phyloP scores from a whole-genome alignment of 257 asterid genomes.

The Handroanthus guayacan region DNA sequence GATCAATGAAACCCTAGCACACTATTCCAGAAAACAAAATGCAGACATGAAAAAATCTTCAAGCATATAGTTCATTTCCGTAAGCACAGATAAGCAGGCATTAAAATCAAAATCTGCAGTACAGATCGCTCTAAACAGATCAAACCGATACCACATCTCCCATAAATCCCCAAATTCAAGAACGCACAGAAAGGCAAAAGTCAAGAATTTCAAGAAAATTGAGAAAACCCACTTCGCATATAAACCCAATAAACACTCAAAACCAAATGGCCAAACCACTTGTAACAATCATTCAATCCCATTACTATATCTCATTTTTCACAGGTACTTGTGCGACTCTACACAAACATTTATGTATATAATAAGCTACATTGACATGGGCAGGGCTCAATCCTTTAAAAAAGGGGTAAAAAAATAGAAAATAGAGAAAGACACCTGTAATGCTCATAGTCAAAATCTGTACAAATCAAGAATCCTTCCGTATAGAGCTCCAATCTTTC shows the following conservation, averaged over 20 bases:
- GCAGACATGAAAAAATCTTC: slow-evolving; percentile 28
- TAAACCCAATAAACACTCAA: slow-evolving; percentile 28
- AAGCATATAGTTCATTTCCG: slow-evolving; percentile 13
- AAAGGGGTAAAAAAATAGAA: background rate
- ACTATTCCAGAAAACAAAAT: slow-evolving; percentile 30
- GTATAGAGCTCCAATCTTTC: slow-evolving; percentile 34
- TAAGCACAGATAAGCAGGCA: slow-evolving; percentile 20
- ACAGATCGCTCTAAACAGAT: slow-evolving; percentile 32
- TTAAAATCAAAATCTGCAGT: slow-evolving; percentile 1
- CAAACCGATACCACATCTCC: slow-evolving; percentile 36
- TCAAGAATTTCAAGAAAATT: slow-evolving; percentile 33
- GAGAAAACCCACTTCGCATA: slow-evolving; percentile 31
- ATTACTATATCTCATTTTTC: slow-evolving; percentile 3
- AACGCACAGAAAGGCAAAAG: slow-evolving; percentile 15
- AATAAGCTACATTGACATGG: slow-evolving; percentile 34
- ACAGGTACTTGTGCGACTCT: slow-evolving; percentile 28
- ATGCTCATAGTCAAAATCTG: slow-evolving; percentile 40
- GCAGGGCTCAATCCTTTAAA: slow-evolving; percentile 20
- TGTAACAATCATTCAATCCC: slow-evolving; percentile 31
- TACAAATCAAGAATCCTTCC: slow-evolving; percentile 17
- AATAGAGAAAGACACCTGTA: slow-evolving; percentile 49
- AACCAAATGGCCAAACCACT: slow-evolving; percentile 39
- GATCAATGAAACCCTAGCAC: slow-evolving; percentile 45
- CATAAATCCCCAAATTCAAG: slow-evolving; percentile 40
- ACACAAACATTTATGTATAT: background rate